A percentile compares a stretch with the other conserved stretches of the same genome.
phyloP scores from a whole-genome alignment of 129 eudicot species.

The Apium graveolens region DNA sequence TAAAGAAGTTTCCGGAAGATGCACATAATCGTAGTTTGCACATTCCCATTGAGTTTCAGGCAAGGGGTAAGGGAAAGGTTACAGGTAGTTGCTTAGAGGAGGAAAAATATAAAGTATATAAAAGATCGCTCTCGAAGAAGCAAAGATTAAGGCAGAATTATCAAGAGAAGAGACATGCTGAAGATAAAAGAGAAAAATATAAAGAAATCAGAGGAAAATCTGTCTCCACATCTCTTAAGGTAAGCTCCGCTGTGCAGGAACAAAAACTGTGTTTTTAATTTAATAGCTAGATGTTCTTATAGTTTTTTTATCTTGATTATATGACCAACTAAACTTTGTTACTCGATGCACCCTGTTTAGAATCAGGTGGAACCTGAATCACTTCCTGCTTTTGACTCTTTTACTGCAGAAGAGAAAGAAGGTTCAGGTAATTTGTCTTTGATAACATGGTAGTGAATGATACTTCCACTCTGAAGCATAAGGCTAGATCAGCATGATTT shows the following conservation, averaged over 20 bases:
- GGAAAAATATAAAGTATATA: slow-evolving; percentile 29
- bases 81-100: slow-evolving; percentile 20
- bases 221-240: slow-evolving; percentile 22
- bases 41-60: slow-evolving; percentile 12
- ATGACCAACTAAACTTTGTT: slow-evolving; percentile 5
- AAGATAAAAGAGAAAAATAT: slow-evolving; percentile 20
- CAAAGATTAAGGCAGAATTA: slow-evolving; percentile 28
- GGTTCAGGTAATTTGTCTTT: slow-evolving; percentile 69
- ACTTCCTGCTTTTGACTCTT: slow-evolving; percentile 65
- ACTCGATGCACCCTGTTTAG: slow-evolving; percentile 36
- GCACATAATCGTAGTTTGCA: slow-evolving; percentile 16
- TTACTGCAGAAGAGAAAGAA: slow-evolving; percentile 76
- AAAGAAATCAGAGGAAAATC: slow-evolving; percentile 37
- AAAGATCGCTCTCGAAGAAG: slow-evolving; percentile 25
- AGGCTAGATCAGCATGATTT: neutral
- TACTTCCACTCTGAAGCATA: neutral
- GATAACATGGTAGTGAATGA: neutral
- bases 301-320: slow-evolving; percentile 2
- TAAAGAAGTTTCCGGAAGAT: slow-evolving; percentile 20
- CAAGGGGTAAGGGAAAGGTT: slow-evolving; percentile 19
- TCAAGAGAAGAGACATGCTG: slow-evolving; percentile 22
- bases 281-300: slow-evolving; percentile 10
- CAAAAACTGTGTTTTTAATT: neutral
- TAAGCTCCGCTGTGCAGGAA: slow-evolving; percentile 21
- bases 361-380: slow-evolving; percentile 37